phyloP scores from a whole-genome alignment of 2,329 filamentous ascomycete species.

The Alternaria incomplexa region DNA sequence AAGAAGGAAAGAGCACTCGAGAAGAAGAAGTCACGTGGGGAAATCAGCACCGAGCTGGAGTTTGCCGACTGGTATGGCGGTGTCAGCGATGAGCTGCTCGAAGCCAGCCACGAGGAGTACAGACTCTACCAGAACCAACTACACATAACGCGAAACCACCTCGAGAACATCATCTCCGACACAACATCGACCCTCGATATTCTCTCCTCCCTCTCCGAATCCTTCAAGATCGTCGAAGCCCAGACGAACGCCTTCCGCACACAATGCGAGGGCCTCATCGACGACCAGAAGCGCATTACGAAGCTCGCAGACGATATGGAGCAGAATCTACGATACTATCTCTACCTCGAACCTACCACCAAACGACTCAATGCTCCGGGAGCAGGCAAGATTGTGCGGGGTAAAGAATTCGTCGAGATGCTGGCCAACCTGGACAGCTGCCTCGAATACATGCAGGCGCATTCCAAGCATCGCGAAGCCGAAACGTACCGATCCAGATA shows the following conservation, averaged over 20 bases:
- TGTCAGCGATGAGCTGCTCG: constrained; percentile 71
- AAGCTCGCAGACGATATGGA: constrained; percentile 83
- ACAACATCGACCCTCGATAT: constrained; percentile 77
- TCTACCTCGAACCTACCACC: constrained; percentile 89
- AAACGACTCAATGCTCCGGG: constrained; percentile 90
- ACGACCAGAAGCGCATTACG: constrained; percentile 80
- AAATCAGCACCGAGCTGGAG: constrained; percentile 64
- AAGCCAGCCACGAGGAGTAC: constrained; percentile 86
- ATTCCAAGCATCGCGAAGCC: constrained; percentile 85
- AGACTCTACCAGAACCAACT: constrained; percentile 84
- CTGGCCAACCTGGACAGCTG: constrained; percentile 86
- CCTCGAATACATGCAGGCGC: constrained; percentile 87
- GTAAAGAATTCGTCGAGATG: constrained; percentile 86
- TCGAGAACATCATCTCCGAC: constrained; percentile 78
- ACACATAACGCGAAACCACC: constrained; percentile 77
- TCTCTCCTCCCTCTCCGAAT: constrained; percentile 78
- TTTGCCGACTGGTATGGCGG: constrained; percentile 65
- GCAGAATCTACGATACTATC: constrained; percentile 91
- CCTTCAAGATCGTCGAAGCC: constrained; percentile 84
- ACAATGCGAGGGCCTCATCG: constrained; percentile 86
- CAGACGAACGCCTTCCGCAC: constrained; percentile 94
- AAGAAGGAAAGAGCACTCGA: constrained; percentile 56
- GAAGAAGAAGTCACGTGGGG: constrained; percentile 48
- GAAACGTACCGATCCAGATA: constrained; percentile 89
- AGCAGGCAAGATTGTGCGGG: constrained; percentile 82